These are phyloP conservation scores for Oryza glaberrima DNA, from an alignment of 176 grass and related monocot species.

Conservation along the genomic window DNA sequence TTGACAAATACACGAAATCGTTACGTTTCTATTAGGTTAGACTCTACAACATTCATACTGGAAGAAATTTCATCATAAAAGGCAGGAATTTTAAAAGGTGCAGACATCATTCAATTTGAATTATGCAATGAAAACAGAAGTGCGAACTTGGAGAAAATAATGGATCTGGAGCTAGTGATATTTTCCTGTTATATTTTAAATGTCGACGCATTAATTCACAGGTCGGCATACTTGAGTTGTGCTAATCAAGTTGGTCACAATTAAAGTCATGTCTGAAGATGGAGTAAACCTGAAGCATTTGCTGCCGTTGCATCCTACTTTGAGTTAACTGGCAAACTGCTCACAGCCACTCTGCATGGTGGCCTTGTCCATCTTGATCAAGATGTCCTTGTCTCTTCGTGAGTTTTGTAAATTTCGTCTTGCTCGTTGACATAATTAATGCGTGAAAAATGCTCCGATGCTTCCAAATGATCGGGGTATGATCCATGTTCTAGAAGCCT, in stretches of 20 bases:
- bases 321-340: slow-evolving; percentile 13
- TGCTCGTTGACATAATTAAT: neutral
- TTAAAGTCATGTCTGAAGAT: slow-evolving; percentile 18
- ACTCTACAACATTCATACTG: neutral
- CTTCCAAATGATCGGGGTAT: neutral
- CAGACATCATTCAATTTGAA: neutral
- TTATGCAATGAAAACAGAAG: neutral
- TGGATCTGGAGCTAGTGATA: neutral
- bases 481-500: slow-evolving; percentile 19
- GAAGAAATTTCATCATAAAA: neutral
- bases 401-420: neutral
- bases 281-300: slow-evolving; percentile 42
- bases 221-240: neutral
- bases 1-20: slow-evolving; percentile 32
- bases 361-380: slow-evolving; percentile 32
- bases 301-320: slow-evolving; percentile 32
- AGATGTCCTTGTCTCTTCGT: slow-evolving; percentile 39
- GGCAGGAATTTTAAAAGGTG: neutral
- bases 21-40: neutral
- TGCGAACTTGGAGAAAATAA: neutral
- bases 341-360: neutral
- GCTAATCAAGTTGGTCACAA: neutral
- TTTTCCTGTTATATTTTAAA: neutral
- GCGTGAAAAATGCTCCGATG: neutral
- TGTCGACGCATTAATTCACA: neutral